Base-by-base conservation (phyloP, 495 filamentous ascomycete genomes). In the Neurospora tetrasperma region DNA sequence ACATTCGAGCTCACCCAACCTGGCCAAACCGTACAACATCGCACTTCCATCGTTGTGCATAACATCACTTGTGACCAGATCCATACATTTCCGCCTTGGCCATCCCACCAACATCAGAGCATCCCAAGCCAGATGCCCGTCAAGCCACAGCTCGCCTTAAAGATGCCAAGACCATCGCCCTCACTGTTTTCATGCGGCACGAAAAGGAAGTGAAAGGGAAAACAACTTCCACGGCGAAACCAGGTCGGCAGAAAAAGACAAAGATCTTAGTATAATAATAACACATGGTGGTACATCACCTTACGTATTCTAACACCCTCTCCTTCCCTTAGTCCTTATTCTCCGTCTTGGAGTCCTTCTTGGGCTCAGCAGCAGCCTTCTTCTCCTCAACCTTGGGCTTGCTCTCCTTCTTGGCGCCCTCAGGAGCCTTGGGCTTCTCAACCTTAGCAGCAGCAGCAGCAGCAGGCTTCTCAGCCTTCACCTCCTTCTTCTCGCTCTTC, bases 391-490 rank as follows among this genome's bases (percentile, higher is more conserved):
- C 14, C 59, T 43, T 40, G n/a, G 14, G 16, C 71, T 14, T 14
- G n/a, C 42, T 16, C 38, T 73, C 40, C 39, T 69, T 14, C 70
- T 71, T 23, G 27, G 35, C 27, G 10, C 20, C 27, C 35, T 23
- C n/a, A 4, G 18, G 23, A 20, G 70, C 54, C 42, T 72, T 62
- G 73, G 59, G 23, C 20, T 31, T 43, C 42, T 43, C 16, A 23
- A 14, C 12, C 54, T 42, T 39, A 8, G 27, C 5, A 42, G 41
- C 11, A 2, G 41, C 12, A 3, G 69, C 20, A 20, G 23, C 10
- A 44, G 42, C 31, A 35, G 71, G 48, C 54, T 72, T 72, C 71
- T 72, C 66, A 69, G 23, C 40, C 27, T 42, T 46, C 44, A 35
- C 23, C n/a, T 31, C 39, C 42, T 69, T 40, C 9, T 40, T 66